These are phyloP conservation scores for Cladosporium sp. DNA, from an alignment of 2,329 filamentous ascomycete genomes.

Conservation along the genomic window DNA sequence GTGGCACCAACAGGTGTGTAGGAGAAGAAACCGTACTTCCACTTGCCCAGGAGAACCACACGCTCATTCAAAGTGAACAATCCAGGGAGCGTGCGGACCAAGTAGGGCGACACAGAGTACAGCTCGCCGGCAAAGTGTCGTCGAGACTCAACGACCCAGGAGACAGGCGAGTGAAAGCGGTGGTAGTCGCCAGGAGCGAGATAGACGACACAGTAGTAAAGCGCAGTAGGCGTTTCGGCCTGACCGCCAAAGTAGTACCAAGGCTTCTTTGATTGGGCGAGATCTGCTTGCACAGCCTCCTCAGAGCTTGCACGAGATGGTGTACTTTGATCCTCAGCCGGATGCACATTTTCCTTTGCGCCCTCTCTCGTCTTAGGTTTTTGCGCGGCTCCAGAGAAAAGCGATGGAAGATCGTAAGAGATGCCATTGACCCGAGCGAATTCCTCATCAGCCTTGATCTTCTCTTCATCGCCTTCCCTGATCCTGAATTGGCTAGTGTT, in stretches of 20 bases:
- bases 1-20: conserved; percentile 95
- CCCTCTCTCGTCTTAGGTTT: conserved; percentile 29
- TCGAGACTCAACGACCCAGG: conserved; percentile 90
- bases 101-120: conserved; percentile 90
- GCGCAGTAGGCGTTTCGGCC: conserved; percentile 52
- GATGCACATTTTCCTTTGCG: conserved; percentile 21
- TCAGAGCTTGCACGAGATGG: conserved; percentile 66
- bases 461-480: conserved; percentile 51
- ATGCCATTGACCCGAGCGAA: conserved; percentile 95
- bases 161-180: conserved; percentile 91
- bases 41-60: conserved; percentile 86
- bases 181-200: conserved; percentile 97
- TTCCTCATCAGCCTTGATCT: conserved; percentile 78
- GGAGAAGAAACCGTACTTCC: conserved; percentile 97
- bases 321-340: conserved; percentile 67
- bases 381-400: conserved; percentile 67
- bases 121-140: conserved; percentile 98
- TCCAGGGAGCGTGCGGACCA: conserved; percentile 86
- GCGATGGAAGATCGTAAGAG: conserved; percentile 82
- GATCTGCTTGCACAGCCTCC: conserved; percentile 76
- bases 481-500: conserved; percentile 28
- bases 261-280: conserved; percentile 61
- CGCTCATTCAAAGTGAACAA: conserved; percentile 97
- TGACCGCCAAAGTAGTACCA: conserved; percentile 44
- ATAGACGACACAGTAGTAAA: conserved; percentile 95